Percentiles rank a stretch among this genome's conserved stretches.
Conservation (phyloP, 768 basidiomycete genomes). For the Tricholoma sp. region DNA sequence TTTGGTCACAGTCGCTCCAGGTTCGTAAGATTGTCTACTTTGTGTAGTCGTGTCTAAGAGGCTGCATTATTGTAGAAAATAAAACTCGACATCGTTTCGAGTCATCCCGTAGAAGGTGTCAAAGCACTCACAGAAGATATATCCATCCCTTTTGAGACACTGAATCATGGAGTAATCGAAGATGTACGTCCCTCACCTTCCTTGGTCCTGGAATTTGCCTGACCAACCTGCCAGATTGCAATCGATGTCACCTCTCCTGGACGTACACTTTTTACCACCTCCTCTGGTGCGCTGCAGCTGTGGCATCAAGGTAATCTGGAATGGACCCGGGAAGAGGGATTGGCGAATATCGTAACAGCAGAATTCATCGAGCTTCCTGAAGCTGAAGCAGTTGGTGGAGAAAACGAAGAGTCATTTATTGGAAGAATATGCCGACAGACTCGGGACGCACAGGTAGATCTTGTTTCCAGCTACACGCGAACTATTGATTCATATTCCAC, state of each 20-base stretch:
- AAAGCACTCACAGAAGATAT: constrained; percentile 46
- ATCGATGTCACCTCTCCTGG: constrained; percentile 24
- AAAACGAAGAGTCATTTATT: constrained; percentile 42
- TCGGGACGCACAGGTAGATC: constrained; percentile 49
- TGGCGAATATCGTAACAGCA: constrained; percentile 57
- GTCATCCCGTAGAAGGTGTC: constrained; percentile 40
- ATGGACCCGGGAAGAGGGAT: constrained; percentile 81
- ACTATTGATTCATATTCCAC: not conserved
- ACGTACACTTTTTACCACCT: constrained; percentile 55
- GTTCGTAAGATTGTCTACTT: not conserved
- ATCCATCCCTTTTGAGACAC: constrained; percentile 61
- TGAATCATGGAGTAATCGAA: constrained; percentile 58
- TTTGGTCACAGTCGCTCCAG: constrained; percentile 1
- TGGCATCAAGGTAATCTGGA: constrained; percentile 45
- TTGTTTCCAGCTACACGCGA: not conserved
- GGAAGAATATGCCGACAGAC: constrained; percentile 52
- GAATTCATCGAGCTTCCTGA: constrained; percentile 80
- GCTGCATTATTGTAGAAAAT: constrained; percentile 27
- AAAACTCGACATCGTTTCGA: constrained; percentile 44
- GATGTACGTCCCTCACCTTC: constrained; percentile 42
- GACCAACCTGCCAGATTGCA: constrained; percentile 44
- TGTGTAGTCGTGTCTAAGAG: not conserved
- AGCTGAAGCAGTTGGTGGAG: constrained; percentile 32
- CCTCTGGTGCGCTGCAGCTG: constrained; percentile 72
- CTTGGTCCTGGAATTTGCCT: constrained; percentile 23